These are phyloP conservation scores for Suhomyces panamericanus DNA, from an alignment of 1,139 yeast genomes.

Conservation along the genomic window DNA sequence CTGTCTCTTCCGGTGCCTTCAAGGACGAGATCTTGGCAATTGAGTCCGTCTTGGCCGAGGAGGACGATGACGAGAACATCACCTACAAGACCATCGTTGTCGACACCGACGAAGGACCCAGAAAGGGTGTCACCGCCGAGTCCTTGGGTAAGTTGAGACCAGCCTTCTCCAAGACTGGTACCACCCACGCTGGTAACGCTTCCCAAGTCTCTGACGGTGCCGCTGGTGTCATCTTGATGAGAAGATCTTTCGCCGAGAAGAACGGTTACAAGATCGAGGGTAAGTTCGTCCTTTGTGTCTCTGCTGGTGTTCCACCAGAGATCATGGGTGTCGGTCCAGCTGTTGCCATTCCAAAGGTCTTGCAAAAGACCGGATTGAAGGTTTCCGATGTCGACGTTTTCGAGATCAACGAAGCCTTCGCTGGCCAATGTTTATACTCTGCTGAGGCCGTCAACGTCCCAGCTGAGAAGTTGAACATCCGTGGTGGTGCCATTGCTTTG, in stretches of 20 bases:
- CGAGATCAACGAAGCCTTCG: slow-evolving; percentile 96
- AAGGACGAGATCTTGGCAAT: slow-evolving; percentile 85
- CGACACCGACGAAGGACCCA: slow-evolving; percentile 86
- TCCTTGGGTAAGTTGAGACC: slow-evolving; percentile 75
- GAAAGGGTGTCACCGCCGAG: slow-evolving; percentile 80
- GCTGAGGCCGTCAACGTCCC: slow-evolving; percentile 68
- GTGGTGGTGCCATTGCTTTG: slow-evolving; percentile 94
- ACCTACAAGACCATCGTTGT: slow-evolving; percentile 48
- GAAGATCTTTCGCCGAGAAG: slow-evolving; percentile 82
- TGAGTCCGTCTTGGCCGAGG: slow-evolving; percentile 52
- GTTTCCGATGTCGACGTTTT: slow-evolving; percentile 68
- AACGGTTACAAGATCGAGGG: slow-evolving; percentile 67
- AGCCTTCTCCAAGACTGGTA: slow-evolving; percentile 82
- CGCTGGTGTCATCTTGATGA: slow-evolving; percentile 81
- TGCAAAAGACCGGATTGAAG: slow-evolving; percentile 62
- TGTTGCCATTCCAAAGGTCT: slow-evolving; percentile 81
- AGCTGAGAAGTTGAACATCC: slow-evolving; percentile 72
- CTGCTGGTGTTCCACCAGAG: slow-evolving; percentile 94
- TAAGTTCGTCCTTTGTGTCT: slow-evolving; percentile 72
- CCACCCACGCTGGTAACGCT: slow-evolving; percentile 94
- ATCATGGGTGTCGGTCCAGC: slow-evolving; percentile 98
- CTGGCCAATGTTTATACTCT: slow-evolving; percentile 87
- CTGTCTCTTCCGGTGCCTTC: slow-evolving; percentile 70
- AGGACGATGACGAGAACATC: slow-evolving; percentile 49
- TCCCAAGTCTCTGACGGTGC: slow-evolving; percentile 97